Evolutionary conservation across 768 basidiomycete species (phyloP), one percentile per base, ranked within the genome.

Genomic region (Scleroderma citrinum): DNA sequence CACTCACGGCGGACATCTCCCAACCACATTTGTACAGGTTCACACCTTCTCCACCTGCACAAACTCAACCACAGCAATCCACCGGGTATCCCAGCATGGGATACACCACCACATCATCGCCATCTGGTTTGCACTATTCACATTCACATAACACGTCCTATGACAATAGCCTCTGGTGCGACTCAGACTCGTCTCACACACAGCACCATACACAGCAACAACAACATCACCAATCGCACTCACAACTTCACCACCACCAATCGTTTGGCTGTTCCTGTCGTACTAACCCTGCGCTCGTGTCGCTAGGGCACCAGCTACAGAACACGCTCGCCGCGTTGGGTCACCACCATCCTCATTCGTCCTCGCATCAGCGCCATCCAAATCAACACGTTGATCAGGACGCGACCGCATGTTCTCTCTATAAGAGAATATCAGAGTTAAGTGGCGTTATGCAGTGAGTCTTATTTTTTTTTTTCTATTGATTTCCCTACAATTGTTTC

Each of bases 361-460:
- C 76, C 45, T 65, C 80, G 5, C 68, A 66, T 31, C 31, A 13
- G 43, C 43, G 31, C 21, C 43, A 44, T 32, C 30, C 30, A 3
- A 26, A 23, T 1, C 39, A 40, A 23, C 29, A 44, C 10, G 42
- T 13, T 21, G 43, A 32, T 12, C 43, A 14, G n/a, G 43, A 44
- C 31, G 40, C 19, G 20, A 39, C 17, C 23, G 41, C n/a, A 32
- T 87, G 86, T 55, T 60, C 74, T 32, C 61, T 86, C 6, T 80
- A 74, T 57, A 72, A 80, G 44, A 76, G 79, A 48, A 80, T 85
- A 51, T 65, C 74, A 41, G 82, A 86, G 53, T 71, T 88, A 30
- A 73, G 74, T 60, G 76, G 73, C 59, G 65, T 83, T 29, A 73
- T 87, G 68, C 82, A 82, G 85, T 87, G 67, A 62, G 83, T 78